Evolutionary conservation across 768 basidiomycete genomes (phyloP).

Genomic region (Lactifluus echinatus): DNA sequence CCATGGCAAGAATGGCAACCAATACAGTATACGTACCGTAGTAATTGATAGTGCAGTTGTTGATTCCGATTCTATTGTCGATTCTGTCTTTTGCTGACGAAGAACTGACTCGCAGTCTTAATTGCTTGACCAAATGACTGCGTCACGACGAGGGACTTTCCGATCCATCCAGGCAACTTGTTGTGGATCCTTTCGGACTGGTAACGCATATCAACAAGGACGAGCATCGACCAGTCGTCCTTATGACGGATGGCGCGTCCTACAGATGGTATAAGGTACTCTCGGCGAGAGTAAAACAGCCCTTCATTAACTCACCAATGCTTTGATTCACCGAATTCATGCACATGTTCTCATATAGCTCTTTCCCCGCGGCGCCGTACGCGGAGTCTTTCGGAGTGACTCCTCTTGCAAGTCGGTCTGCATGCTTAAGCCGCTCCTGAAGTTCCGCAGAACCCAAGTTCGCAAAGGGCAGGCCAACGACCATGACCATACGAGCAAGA

Average conservation of each 20-base stretch:
- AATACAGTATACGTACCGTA: no score
- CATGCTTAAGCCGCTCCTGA: constrained; percentile 85
- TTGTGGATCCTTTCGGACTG: constrained; percentile 51
- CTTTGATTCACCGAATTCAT: constrained; percentile 96
- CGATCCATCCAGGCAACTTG: constrained; percentile 93
- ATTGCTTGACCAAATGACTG: constrained; percentile 17
- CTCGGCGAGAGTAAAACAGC: no score
- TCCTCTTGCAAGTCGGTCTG: constrained; percentile 46
- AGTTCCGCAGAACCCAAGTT: constrained; percentile 88
- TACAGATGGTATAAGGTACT: constrained; percentile 27
- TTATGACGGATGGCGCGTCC: constrained; percentile 90
- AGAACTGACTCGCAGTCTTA: constrained; percentile 17
- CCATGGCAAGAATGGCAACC: neutral
- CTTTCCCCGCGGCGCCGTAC: constrained; percentile 41
- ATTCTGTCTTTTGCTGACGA: constrained; percentile 1
- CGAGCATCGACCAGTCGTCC: constrained; percentile 84
- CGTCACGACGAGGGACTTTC: constrained; percentile 26
- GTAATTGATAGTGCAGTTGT: neutral
- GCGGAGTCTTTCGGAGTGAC: constrained; percentile 39
- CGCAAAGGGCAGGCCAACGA: constrained; percentile 89
- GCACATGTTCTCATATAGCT: constrained; percentile 86
- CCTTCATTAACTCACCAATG: constrained; percentile 53
- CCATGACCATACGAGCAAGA: constrained; percentile 70
- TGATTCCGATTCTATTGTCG: neutral
- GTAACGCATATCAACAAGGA: constrained; percentile 84